Percentiles rank a stretch among this genome's conserved stretches.
Conservation (phyloP, 2,329 filamentous ascomycete genomes). For the Botrytis galanthina region DNA sequence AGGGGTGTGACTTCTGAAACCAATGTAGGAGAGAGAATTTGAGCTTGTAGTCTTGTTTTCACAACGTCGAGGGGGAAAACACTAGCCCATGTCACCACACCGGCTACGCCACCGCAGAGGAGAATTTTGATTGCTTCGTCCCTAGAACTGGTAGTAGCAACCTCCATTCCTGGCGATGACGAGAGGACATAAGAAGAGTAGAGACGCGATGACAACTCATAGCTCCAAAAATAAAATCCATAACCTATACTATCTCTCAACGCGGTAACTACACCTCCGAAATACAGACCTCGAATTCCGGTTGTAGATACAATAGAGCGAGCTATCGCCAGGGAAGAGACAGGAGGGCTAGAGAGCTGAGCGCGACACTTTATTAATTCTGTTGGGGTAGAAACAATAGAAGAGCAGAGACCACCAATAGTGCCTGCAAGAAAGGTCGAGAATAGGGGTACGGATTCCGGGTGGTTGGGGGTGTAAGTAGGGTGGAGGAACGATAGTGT, state of each 20-base stretch:
- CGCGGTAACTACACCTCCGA: constrained; percentile 77
- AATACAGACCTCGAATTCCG: constrained; percentile 70
- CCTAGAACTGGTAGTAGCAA: constrained; percentile 32
- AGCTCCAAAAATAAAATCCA: constrained; percentile 96
- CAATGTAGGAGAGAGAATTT: constrained; percentile 41
- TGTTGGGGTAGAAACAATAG: constrained; percentile 81
- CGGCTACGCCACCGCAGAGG: constrained; percentile 82
- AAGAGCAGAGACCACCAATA: constrained; percentile 78
- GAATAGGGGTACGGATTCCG: constrained; percentile 46
- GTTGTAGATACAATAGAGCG: constrained; percentile 58
- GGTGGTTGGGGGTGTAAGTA: constrained; percentile 35
- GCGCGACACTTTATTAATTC: constrained; percentile 89
- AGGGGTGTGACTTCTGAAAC: constrained; percentile 34
- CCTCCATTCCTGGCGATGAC: constrained; percentile 42
- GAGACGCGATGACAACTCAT: constrained; percentile 68
- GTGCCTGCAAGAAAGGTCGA: constrained; percentile 79
- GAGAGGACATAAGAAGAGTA: neutral
- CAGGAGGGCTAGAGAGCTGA: constrained; percentile 56
- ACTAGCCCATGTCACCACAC: constrained; percentile 83
- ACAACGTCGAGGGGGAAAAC: constrained; percentile 90
- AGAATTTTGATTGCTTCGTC: constrained; percentile 62
- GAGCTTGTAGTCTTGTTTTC: constrained; percentile 88
- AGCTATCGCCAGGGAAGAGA: constrained; percentile 54
- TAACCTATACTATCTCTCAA: constrained; percentile 88
- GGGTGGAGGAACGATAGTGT: constrained; percentile 62